A percentile compares a stretch with the other conserved stretches of the same genome.
These are phyloP conservation scores for Podila epicladia DNA, from an alignment of 192 early-diverging fungal genomes.

Conservation along the genomic window DNA sequence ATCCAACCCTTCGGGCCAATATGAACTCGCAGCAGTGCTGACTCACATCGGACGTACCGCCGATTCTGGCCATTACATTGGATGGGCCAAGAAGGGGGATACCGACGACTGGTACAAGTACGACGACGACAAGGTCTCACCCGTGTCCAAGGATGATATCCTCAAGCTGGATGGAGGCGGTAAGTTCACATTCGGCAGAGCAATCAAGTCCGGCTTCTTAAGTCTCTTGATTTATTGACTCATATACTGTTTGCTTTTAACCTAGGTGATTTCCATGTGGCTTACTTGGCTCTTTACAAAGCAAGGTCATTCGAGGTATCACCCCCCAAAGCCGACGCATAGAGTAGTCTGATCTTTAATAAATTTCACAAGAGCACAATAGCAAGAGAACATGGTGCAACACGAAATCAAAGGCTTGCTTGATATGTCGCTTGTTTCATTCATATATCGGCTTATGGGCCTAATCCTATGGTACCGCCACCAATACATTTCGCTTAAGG, in stretches of 20 bases:
- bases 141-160: conserved; percentile 87
- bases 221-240: not conserved
- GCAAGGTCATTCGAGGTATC: conserved; percentile 12
- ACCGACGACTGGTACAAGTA: conserved; percentile 85
- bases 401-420: no score
- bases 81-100: conserved; percentile 87
- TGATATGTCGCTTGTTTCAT: no score
- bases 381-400: no score
- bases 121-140: conserved; percentile 95
- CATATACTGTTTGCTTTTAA: not conserved
- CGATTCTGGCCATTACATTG: conserved; percentile 94
- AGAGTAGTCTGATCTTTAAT: not conserved
- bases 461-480: no score
- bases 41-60: conserved; percentile 96
- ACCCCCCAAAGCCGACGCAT: not conserved
- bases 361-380: no score
- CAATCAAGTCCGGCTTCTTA: not conserved
- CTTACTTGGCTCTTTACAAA: conserved; percentile 91
- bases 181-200: conserved; percentile 23
- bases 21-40: conserved; percentile 93
- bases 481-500: no score
- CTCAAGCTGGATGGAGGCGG: conserved; percentile 92
- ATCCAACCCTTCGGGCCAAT: conserved; percentile 87
- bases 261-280: conserved; percentile 78
- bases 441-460: no score